A percentile compares a stretch with the other conserved stretches of the same genome.
phyloP scores from a whole-genome alignment of 768 basidiomycete species.

The Boletus rufocinnamomeus region DNA sequence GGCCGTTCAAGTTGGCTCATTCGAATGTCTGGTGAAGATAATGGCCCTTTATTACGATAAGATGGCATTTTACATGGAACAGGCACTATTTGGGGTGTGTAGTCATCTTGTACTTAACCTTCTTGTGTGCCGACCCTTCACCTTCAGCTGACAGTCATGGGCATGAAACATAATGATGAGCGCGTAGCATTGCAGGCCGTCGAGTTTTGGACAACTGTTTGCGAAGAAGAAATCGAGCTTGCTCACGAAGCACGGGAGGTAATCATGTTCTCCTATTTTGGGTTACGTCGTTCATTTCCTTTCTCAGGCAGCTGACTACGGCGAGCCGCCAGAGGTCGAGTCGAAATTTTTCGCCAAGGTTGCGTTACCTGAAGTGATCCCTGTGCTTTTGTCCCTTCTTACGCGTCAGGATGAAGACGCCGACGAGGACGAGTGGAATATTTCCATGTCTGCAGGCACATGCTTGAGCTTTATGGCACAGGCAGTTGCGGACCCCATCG shows the following conservation, averaged over 20 bases:
- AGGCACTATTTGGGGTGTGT: conserved; percentile 93
- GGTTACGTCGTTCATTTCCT: conserved; percentile 10
- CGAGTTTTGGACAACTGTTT: conserved; percentile 99
- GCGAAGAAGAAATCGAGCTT: conserved; percentile 94
- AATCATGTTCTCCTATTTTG: conserved; percentile 17
- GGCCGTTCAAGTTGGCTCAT: conserved; percentile 91
- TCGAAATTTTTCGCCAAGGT: conserved; percentile 92
- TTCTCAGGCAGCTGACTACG: conserved; percentile 81
- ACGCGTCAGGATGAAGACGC: conserved; percentile 96
- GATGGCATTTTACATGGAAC: conserved; percentile 99
- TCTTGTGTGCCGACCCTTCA: conserved; percentile 15
- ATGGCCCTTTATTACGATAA: conserved; percentile 99
- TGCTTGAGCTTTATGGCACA: conserved; percentile 87
- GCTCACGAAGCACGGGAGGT: conserved; percentile 92
- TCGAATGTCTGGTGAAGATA: conserved; percentile 93
- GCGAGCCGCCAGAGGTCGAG: conserved; percentile 81
- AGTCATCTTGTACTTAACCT: conserved; percentile 7
- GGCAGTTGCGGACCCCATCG: conserved; percentile 88
- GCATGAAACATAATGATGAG: conserved; percentile 94
- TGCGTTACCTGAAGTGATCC: conserved; percentile 92
- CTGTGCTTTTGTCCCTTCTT: conserved; percentile 85
- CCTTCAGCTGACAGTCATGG: conserved; percentile 86
- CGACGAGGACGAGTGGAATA: conserved; percentile 98
- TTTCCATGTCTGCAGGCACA: conserved; percentile 95
- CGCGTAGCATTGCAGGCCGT: conserved; percentile 93